These are phyloP conservation scores for Aspergillus sp. DNA, from an alignment of 2,329 filamentous ascomycete genomes.

Conservation along the genomic window DNA sequence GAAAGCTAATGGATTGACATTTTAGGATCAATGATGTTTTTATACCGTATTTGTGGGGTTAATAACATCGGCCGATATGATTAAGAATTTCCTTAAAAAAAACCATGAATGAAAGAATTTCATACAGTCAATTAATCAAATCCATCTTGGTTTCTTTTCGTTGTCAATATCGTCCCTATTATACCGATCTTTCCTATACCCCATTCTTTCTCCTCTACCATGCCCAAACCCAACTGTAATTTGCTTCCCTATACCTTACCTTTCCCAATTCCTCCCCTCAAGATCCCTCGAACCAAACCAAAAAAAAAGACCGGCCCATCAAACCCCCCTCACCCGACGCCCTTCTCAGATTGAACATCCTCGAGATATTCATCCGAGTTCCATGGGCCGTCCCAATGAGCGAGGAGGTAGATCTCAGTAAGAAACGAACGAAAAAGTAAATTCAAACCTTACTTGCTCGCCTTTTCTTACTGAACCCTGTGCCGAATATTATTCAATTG, in stretches of 20 bases:
- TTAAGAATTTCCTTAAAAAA: constrained; percentile 9
- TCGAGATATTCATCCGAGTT: constrained; percentile 21
- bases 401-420: constrained; percentile 39
- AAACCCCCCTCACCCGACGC: constrained; percentile 44
- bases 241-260: background rate
- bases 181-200: background rate
- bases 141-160: background rate
- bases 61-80: background rate
- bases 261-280: background rate
- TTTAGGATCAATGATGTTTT: constrained; percentile 2
- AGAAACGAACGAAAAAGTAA: background rate
- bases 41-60: background rate
- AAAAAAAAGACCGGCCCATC: constrained; percentile 36
- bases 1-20: background rate
- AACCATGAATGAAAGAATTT: constrained; percentile 15
- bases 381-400: constrained; percentile 31
- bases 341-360: constrained; percentile 24
- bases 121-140: background rate
- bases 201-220: background rate
- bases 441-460: background rate
- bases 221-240: background rate
- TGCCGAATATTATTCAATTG: constrained; percentile 34
- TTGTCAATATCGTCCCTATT: background rate
- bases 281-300: too few species aligned
- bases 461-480: constrained; percentile 23